Conservation (phyloP, 352 stramenopile genomes). For the Phytophthora cactorum region DNA sequence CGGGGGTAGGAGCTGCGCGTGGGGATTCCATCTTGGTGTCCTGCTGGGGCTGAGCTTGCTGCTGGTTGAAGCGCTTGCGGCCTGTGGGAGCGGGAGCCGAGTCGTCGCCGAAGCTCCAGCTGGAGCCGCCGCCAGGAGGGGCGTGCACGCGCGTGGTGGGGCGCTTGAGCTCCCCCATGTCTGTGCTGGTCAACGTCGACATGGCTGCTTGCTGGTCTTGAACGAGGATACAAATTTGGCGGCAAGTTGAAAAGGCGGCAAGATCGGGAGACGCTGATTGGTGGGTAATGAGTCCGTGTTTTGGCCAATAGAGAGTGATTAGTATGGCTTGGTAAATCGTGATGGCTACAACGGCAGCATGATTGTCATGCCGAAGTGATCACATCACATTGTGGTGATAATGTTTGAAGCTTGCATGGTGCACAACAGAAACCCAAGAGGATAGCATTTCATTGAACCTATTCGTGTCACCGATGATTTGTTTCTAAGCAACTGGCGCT, state of each 20-base stretch:
- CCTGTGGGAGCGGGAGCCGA: constrained; percentile 21
- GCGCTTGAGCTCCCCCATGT: constrained; percentile 86
- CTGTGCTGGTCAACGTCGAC: constrained; percentile 85
- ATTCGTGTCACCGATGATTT: too few relatives aligned
- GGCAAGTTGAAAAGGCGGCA: background rate
- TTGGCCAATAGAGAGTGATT: background rate
- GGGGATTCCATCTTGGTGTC: constrained; percentile 55
- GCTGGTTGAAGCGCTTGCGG: constrained; percentile 38
- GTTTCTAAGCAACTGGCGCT: too few relatives aligned
- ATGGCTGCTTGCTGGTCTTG: constrained; percentile 35
- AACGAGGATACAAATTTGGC: background rate
- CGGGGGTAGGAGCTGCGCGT: constrained; percentile 31
- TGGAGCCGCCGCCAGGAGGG: constrained; percentile 79
- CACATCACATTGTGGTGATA: background rate
- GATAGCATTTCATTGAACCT: too few relatives aligned
- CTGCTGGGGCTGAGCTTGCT: constrained; percentile 27
- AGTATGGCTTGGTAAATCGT: background rate
- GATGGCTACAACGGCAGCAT: too few relatives aligned
- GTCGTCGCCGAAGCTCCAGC: constrained; percentile 74
- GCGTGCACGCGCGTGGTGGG: constrained; percentile 85
- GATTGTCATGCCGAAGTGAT: background rate
- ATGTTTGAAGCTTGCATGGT: too few relatives aligned
- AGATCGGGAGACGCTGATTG: background rate
- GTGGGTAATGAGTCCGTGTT: background rate
- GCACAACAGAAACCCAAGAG: too few relatives aligned